These are phyloP conservation scores for Hyaloperonospora brassicae DNA, from an alignment of 352 stramenopile genomes.

Conservation along the genomic window DNA sequence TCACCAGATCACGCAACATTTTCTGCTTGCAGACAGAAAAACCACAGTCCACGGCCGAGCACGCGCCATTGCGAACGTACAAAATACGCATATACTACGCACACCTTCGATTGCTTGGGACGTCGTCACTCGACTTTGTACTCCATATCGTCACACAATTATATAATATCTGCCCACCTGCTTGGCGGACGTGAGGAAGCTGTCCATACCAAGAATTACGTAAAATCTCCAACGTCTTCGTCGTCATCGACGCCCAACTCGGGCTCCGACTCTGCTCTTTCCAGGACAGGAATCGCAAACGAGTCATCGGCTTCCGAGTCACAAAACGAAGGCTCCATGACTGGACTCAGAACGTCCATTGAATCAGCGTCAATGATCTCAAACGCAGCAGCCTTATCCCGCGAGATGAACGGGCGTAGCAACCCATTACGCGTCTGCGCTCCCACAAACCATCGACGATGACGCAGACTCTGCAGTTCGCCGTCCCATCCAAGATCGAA, in stretches of 20 bases:
- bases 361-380: conserved; percentile 54
- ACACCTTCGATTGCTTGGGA: too few relatives aligned
- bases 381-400: conserved; percentile 46
- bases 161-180: conserved; percentile 10
- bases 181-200: conserved; percentile 1
- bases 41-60: too few relatives aligned
- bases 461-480: conserved; percentile 58
- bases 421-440: conserved; percentile 57
- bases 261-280: conserved; percentile 15
- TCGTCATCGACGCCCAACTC: conserved; percentile 13
- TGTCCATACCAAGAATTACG: conserved; percentile 11
- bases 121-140: too few relatives aligned
- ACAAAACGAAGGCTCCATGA: conserved; percentile 17
- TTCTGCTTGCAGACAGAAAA: too few relatives aligned
- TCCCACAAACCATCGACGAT: conserved; percentile 63
- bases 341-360: conserved; percentile 36
- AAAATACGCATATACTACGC: too few relatives aligned
- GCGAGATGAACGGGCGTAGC: conserved; percentile 50
- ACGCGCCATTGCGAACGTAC: too few relatives aligned
- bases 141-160: not conserved
- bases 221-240: conserved; percentile 7
- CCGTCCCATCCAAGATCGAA: conserved; percentile 63
- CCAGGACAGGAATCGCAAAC: conserved; percentile 1
- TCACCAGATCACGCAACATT: too few relatives aligned
- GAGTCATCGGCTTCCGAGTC: conserved; percentile 13